A percentile compares a stretch with the other conserved stretches of the same genome.
Conservation (phyloP, 1,284 basidiomycete species). For the Ustilago bromivora region DNA sequence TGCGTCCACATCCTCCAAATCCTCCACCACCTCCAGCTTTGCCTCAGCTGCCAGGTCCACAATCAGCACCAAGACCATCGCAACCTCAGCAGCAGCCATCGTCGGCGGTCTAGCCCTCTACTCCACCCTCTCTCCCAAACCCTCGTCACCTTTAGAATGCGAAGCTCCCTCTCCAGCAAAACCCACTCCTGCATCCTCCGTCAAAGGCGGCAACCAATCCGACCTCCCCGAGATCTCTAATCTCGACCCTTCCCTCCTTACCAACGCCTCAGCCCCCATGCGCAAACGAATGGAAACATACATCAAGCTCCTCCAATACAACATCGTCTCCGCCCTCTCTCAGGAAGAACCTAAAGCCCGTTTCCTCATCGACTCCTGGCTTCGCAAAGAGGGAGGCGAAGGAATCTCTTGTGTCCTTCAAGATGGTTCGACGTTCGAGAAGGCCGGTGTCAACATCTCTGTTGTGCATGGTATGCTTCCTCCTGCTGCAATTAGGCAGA, state of each 20-base stretch:
- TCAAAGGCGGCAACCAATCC: conserved; percentile 54
- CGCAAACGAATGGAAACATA: conserved; percentile 83
- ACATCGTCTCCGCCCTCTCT: conserved; percentile 85
- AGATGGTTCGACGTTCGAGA: conserved; percentile 83
- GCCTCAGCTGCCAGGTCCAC: conserved; percentile 10
- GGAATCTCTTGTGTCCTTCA: conserved; percentile 90
- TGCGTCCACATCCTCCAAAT: conserved; percentile 19
- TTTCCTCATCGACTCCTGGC: conserved; percentile 90
- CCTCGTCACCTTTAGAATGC: conserved; percentile 26
- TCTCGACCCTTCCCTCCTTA: conserved; percentile 53
- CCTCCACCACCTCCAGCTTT: conserved; percentile 3
- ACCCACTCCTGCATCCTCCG: conserved; percentile 35
- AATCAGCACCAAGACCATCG: conserved; percentile 11
- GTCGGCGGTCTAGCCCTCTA: conserved; percentile 27
- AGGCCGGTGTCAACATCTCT: conserved; percentile 95
- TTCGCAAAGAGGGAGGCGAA: conserved; percentile 83
- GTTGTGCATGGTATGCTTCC: conserved; percentile 90
- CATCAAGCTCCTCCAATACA: conserved; percentile 82
- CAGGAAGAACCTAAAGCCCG: conserved; percentile 76
- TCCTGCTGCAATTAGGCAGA: conserved; percentile 88
- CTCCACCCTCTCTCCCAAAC: conserved; percentile 5
- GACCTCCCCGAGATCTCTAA: conserved; percentile 62
- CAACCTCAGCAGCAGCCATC: conserved; percentile 23
- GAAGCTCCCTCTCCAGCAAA: conserved; percentile 34
- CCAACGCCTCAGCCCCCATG: conserved; percentile 61